Base-by-base conservation (phyloP, 2,329 filamentous ascomycete genomes). In the Paramyrothecium roridum region DNA sequence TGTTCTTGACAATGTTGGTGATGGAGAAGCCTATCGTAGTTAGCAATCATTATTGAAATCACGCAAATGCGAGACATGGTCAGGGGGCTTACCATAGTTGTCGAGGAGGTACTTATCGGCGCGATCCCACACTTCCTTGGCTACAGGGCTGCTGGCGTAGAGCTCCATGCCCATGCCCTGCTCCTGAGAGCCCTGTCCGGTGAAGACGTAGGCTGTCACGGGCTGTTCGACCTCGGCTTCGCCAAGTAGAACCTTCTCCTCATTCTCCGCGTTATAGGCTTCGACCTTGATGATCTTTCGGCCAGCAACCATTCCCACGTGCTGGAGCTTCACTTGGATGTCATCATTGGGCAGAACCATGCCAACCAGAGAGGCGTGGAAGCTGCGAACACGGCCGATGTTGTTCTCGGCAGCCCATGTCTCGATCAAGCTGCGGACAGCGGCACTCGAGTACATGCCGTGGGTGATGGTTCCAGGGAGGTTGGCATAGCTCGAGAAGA, bases 151-250 rank as follows among this genome's bases (percentile, higher is more conserved):
- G 81, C 88, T 96, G 67, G 83, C 89, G 73, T 99, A 99, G 52
- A 99, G 82, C 68, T 98, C 95, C 95, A 99, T 99, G 76, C 95
- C 95, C 95, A 99, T 99, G 59, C 95, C 95, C 74, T 99, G 95
- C 75, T 99, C 95, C 74, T 99, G 96, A 52, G 93, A 97, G 65
- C 95, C 95, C 75, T 99, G 95, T 54, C 95, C 95, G 60, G 96
- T 99, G 76, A 99, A 99, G 64, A 99, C 91, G 67, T 99, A 99
- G 6, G 95, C 88, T 2, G 93, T 96, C 34, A 95, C 91, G 8
- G 96, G 96, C 72, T 99, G 95, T 76, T 99, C 95, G 56, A 99
- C 91, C 75, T 99, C 95, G 23, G 95, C 95, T 76, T 98, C 93
- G 68, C 91, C 95, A 52, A 96, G 80, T 4, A 99, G 81, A 13